Conservation (phyloP, 805 yeast species). For the Zygosaccharomyces kombuchaensis region DNA sequence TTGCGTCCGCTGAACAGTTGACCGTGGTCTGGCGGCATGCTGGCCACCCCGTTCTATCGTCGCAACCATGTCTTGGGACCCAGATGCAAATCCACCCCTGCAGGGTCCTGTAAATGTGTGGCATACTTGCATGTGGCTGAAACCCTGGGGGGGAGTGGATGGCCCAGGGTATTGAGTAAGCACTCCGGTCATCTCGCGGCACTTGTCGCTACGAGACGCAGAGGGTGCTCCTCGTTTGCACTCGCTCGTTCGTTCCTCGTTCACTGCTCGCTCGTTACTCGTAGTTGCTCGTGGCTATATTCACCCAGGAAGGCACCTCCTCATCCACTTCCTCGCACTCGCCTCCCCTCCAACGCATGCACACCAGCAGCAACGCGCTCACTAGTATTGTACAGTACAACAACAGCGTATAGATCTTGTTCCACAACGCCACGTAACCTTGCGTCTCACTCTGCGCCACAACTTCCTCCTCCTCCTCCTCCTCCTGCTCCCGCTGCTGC, state of each 20-base stretch:
- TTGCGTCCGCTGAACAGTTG: too few relatives aligned
- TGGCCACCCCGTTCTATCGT: too few relatives aligned
- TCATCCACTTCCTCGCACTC: not conserved
- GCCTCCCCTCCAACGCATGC: constrained; percentile 10
- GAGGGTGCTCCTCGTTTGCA: constrained; percentile 1
- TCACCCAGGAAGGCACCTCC: constrained; percentile 5
- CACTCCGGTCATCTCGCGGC: too few relatives aligned
- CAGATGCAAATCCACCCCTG: too few relatives aligned
- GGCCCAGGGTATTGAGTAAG: not conserved
- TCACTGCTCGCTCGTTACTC: not conserved
- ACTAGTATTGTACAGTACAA: constrained; percentile 10
- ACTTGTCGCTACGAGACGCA: too few relatives aligned
- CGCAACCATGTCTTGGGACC: too few relatives aligned
- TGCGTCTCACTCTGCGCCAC: constrained; percentile 10
- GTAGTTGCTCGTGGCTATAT: not conserved
- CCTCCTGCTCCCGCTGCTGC: not conserved
- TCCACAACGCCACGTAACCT: constrained; percentile 6
- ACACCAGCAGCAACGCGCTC: constrained; percentile 14
- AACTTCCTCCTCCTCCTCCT: constrained; percentile 3
- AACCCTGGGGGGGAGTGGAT: too few relatives aligned
- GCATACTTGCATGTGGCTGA: too few relatives aligned
- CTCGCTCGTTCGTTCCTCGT: not conserved
- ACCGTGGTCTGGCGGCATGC: too few relatives aligned
- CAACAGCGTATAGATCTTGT: constrained; percentile 10
- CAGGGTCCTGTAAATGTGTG: too few relatives aligned